phyloP scores from a whole-genome alignment of 2,329 filamentous ascomycete species.

The Verticillium nonalfalfae region DNA sequence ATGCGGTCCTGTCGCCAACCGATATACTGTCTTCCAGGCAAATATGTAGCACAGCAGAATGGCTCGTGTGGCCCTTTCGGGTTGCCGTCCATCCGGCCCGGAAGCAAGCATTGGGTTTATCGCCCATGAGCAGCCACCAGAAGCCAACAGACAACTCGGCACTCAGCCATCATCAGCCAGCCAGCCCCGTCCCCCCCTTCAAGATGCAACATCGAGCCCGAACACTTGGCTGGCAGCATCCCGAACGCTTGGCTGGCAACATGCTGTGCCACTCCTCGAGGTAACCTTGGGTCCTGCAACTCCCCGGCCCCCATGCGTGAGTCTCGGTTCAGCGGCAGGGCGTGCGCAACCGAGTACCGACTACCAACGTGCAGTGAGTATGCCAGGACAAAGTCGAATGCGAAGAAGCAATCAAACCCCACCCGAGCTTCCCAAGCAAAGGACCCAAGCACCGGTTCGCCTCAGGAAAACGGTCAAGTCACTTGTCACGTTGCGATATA shows the following conservation, averaged over 20 bases:
- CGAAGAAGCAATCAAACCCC: neutral
- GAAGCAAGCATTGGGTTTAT: neutral
- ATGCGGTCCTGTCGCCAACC: too few species aligned
- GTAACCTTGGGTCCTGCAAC: neutral
- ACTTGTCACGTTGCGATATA: neutral
- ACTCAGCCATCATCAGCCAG: neutral
- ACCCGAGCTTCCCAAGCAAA: neutral
- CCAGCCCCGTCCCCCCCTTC: neutral
- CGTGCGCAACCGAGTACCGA: neutral
- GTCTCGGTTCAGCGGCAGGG: neutral
- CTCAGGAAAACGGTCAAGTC: neutral
- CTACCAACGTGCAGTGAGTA: neutral
- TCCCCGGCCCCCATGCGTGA: neutral
- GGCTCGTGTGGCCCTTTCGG: neutral
- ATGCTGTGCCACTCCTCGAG: neutral
- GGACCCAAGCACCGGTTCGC: too few species aligned
- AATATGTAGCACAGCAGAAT: neutral
- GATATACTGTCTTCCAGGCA: neutral
- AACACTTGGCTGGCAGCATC: neutral
- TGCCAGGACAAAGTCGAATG: neutral
- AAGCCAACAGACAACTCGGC: neutral
- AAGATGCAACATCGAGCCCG: neutral
- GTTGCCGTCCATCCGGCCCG: neutral
- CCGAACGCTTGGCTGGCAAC: neutral
- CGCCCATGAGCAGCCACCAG: neutral